phyloP scores from a whole-genome alignment of 2,329 filamentous ascomycete species.

The Chalaropsis ovoidea region DNA sequence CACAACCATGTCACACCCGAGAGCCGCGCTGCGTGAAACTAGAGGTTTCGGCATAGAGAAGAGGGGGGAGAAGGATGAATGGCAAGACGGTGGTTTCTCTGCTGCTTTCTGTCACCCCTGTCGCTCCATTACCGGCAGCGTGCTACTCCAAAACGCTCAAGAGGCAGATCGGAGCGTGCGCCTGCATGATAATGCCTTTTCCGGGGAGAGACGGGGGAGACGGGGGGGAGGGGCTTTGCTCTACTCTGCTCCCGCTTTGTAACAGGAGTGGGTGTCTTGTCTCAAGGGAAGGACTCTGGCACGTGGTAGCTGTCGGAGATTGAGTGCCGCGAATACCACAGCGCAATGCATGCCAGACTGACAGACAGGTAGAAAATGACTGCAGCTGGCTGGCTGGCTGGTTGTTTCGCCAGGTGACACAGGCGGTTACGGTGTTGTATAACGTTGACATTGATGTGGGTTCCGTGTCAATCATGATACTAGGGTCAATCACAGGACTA shows the following conservation, averaged over 20 bases:
- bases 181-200: constrained; percentile 5
- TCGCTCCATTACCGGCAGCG: not conserved
- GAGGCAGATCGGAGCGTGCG: not conserved
- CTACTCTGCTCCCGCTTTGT: not conserved
- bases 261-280: not conserved
- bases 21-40: too few relatives aligned
- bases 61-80: not conserved
- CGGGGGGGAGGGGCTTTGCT: not conserved
- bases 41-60: not conserved
- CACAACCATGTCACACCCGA: too few relatives aligned
- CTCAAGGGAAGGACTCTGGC: not conserved
- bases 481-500: not conserved
- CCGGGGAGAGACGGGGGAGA: not conserved
- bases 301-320: not conserved
- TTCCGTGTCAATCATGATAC: too few relatives aligned
- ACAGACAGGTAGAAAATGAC: not conserved
- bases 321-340: not conserved
- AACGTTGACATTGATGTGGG: not conserved
- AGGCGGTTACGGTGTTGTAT: not conserved
- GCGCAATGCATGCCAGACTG: not conserved
- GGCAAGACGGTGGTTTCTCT: too few relatives aligned
- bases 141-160: not conserved
- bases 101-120: not conserved
- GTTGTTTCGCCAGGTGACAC: constrained; percentile 7
- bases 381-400: not conserved